phyloP scores from a whole-genome alignment of 139 green algal genomes.

The Auxenochlorella pyrenoidosa region DNA sequence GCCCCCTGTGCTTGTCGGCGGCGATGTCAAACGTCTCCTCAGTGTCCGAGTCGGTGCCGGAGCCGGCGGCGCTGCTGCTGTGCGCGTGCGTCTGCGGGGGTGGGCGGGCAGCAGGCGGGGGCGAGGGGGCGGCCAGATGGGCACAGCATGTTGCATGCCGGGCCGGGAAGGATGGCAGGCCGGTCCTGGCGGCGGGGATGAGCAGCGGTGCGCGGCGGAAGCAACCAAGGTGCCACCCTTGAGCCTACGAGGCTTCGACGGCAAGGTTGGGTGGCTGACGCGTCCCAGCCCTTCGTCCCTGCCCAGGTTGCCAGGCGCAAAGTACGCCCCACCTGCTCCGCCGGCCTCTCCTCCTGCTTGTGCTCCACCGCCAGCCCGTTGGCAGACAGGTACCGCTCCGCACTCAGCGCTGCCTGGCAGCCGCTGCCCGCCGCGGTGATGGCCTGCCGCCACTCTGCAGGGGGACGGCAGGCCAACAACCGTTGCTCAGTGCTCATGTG shows the following conservation, averaged over 20 bases:
- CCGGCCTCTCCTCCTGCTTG: conserved; percentile 1
- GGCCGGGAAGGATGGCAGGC: no score
- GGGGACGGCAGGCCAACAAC: no score
- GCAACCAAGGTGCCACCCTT: no score
- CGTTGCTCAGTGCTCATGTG: no score
- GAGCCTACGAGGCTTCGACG: no score
- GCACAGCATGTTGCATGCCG: no score
- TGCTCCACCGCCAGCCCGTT: conserved; percentile 1
- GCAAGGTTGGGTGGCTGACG: no score
- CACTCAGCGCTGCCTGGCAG: conserved; percentile 93
- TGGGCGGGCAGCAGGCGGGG: not conserved
- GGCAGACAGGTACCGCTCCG: conserved; percentile 91
- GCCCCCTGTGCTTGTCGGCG: conserved; percentile 82
- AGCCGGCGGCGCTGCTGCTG: conserved; percentile 23
- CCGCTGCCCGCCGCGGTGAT: conserved; percentile 96
- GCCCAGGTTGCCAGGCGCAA: no score
- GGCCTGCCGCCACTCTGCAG: conserved; percentile 73
- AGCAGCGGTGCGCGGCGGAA: no score
- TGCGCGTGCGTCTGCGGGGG: not conserved
- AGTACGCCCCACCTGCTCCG: not conserved
- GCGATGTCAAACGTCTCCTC: conserved; percentile 58
- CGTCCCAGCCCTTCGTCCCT: no score
- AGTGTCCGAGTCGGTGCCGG: conserved; percentile 47
- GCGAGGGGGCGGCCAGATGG: not conserved
- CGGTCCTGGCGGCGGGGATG: no score